phyloP scores from a whole-genome alignment of 1,139 yeast genomes.

The Wickerhamiella pararugosa region DNA sequence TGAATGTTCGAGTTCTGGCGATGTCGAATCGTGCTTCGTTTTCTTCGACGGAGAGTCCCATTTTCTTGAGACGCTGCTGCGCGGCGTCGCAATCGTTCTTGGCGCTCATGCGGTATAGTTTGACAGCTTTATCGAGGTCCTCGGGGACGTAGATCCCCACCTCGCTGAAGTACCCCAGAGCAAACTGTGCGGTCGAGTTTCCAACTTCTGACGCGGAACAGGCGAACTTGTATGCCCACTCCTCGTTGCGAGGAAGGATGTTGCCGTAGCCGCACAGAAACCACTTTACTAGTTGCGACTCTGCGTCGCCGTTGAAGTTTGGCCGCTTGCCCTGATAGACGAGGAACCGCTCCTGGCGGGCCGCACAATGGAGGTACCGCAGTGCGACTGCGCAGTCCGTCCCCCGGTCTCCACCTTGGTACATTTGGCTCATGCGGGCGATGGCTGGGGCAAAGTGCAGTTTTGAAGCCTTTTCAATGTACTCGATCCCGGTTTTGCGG shows the following conservation, averaged over 20 bases:
- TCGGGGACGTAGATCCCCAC: slow-evolving; percentile 26
- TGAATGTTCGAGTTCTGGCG: slow-evolving; percentile 12
- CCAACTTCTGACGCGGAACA: slow-evolving; percentile 23
- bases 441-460: slow-evolving; percentile 28
- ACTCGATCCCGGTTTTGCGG: slow-evolving; percentile 19
- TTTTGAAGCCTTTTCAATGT: slow-evolving; percentile 26
- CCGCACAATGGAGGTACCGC: slow-evolving; percentile 27
- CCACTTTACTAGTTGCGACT: slow-evolving; percentile 30
- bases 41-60: slow-evolving; percentile 6
- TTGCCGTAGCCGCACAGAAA: slow-evolving; percentile 26
- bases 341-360: slow-evolving; percentile 24
- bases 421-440: slow-evolving; percentile 28
- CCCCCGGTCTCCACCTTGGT: slow-evolving; percentile 26
- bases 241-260: slow-evolving; percentile 23
- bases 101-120: slow-evolving; percentile 22
- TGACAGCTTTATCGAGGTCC: slow-evolving; percentile 20
- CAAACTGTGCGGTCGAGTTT: slow-evolving; percentile 27
- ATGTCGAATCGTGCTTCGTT: not conserved
- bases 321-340: slow-evolving; percentile 14
- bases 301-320: slow-evolving; percentile 22
- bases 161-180: slow-evolving; percentile 29
- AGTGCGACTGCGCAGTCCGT: slow-evolving; percentile 26
- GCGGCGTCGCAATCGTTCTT: slow-evolving; percentile 24
- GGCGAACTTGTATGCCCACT: slow-evolving; percentile 27
- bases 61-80: slow-evolving; percentile 17